Percentiles rank a stretch among this genome's conserved stretches.
Evolutionary conservation across 176 grass and related monocot species (phyloP).

Genomic region (Chrysopogon serrulatus): DNA sequence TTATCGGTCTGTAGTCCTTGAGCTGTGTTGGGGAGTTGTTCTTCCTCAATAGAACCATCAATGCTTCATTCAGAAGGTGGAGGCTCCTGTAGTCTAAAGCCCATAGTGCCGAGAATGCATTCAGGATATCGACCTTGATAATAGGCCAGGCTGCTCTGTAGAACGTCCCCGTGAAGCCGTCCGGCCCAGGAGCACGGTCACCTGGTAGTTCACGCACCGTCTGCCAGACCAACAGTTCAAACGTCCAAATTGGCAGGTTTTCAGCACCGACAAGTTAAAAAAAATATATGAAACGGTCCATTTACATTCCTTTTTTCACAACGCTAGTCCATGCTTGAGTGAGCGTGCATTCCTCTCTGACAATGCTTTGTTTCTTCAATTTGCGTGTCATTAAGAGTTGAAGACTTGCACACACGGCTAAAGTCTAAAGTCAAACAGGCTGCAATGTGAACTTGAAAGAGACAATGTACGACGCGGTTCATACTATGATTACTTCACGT

Average conservation of each 20-base stretch:
- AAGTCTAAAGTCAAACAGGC: conserved; percentile 7
- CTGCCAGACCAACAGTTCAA: conserved; percentile 23
- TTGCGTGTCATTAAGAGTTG: not conserved
- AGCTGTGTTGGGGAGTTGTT: too few relatives aligned
- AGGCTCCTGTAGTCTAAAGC: too few relatives aligned
- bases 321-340: not conserved
- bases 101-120: too few relatives aligned
- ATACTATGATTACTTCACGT: not conserved
- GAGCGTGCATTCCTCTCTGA: not conserved
- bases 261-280: not conserved
- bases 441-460: not conserved
- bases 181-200: too few relatives aligned
- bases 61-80: too few relatives aligned
- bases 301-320: conserved; percentile 48
- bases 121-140: too few relatives aligned
- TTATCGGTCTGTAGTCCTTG: too few relatives aligned
- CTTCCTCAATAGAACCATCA: too few relatives aligned
- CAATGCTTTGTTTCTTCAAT: not conserved
- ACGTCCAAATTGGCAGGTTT: conserved; percentile 26
- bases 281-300: not conserved
- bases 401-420: not conserved
- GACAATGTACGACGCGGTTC: not conserved
- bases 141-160: too few relatives aligned
- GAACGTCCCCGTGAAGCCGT: too few relatives aligned
- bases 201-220: too few relatives aligned